Percentiles rank a stretch among this genome's conserved stretches.
Conservation (phyloP, 1,284 basidiomycete genomes). For the Cerrena zonata region DNA sequence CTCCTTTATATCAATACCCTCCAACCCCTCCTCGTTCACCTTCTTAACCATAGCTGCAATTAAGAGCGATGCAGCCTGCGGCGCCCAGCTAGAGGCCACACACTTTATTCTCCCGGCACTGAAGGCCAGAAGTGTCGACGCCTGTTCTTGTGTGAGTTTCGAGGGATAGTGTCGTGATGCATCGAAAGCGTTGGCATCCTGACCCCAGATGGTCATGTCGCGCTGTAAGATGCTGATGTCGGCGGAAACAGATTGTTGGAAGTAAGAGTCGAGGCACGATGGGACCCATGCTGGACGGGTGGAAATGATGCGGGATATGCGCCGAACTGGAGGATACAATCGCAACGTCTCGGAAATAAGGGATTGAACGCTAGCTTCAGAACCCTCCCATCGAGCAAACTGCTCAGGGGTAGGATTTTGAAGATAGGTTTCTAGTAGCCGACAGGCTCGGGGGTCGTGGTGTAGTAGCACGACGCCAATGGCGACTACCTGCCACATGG, state of each 20-base stretch:
- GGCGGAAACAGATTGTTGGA: constrained; percentile 23
- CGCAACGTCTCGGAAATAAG: constrained; percentile 13
- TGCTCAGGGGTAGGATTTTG: constrained; percentile 30
- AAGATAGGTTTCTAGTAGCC: constrained; percentile 35
- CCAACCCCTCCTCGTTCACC: constrained; percentile 17
- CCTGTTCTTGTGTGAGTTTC: constrained; percentile 16
- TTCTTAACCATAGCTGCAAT: constrained; percentile 34
- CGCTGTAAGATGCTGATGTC: constrained; percentile 41
- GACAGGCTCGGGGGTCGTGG: constrained; percentile 19
- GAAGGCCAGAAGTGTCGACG: constrained; percentile 35
- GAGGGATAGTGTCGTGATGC: constrained; percentile 33
- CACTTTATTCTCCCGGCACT: constrained; percentile 40
- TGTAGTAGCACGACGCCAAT: constrained; percentile 35
- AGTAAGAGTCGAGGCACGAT: constrained; percentile 9
- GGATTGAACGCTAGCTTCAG: constrained; percentile 1
- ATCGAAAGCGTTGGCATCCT: constrained; percentile 34
- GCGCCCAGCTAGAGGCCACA: constrained; percentile 41
- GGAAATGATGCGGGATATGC: constrained; percentile 4
- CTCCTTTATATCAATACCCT: constrained; percentile 23
- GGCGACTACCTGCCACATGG: constrained; percentile 56
- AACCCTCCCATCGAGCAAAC: constrained; percentile 23
- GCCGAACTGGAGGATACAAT: constrained; percentile 13
- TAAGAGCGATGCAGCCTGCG: constrained; percentile 42
- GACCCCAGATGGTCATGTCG: constrained; percentile 21
- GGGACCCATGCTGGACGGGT: constrained; percentile 3